Percentiles rank a stretch among this genome's conserved stretches.
Evolutionary conservation across 1,139 yeast genomes (phyloP).

Genomic region (Protomyces macrosporus): DNA sequence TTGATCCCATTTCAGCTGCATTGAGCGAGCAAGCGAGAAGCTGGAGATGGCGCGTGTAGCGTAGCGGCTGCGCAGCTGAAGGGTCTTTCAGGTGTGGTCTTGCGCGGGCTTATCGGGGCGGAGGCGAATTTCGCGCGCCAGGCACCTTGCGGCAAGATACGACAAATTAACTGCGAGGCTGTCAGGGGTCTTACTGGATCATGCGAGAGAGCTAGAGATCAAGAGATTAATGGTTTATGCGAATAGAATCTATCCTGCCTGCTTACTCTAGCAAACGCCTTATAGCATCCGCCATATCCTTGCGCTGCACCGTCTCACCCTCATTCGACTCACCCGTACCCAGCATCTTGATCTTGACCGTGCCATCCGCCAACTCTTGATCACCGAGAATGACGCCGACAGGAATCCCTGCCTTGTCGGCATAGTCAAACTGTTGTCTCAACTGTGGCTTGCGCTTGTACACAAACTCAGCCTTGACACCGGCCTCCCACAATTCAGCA

Average conservation of each 20-base stretch:
- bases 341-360: conserved; percentile 74
- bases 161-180: too few relatives aligned
- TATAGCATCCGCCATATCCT: conserved; percentile 54
- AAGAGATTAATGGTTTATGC: not conserved
- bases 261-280: conserved; percentile 34
- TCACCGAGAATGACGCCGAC: conserved; percentile 90
- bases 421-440: conserved; percentile 94
- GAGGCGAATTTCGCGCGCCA: too few relatives aligned
- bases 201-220: not conserved
- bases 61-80: too few relatives aligned
- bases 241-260: not conserved
- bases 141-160: too few relatives aligned
- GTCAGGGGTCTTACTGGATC: not conserved
- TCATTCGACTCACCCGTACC: conserved; percentile 87
- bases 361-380: conserved; percentile 79
- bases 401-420: conserved; percentile 89
- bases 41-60: too few relatives aligned
- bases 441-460: conserved; percentile 90
- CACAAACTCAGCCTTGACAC: conserved; percentile 81
- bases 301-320: conserved; percentile 69
- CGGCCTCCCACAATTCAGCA: conserved; percentile 76
- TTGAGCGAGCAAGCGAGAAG: not conserved
- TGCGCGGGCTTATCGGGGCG: not conserved
- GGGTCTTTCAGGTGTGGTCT: not conserved
- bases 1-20: conserved; percentile 24